phyloP scores from a whole-genome alignment of 139 green algal genomes.

The Coelastrella sp. region DNA sequence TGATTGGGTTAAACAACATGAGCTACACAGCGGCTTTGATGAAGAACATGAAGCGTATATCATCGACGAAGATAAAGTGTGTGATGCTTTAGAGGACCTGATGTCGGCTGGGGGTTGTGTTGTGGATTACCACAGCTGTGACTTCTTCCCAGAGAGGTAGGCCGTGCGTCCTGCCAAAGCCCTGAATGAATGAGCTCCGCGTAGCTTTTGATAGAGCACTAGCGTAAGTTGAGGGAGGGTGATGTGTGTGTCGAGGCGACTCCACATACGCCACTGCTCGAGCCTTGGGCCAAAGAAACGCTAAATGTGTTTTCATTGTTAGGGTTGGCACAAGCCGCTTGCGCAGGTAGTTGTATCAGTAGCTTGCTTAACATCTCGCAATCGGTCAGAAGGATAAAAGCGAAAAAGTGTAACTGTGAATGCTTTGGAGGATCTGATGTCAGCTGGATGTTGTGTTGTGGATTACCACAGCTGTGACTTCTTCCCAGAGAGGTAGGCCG shows the following conservation, averaged over 20 bases:
- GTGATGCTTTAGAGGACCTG: constrained; percentile 91
- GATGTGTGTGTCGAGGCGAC: no score
- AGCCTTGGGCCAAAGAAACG: no score
- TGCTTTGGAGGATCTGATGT: no score
- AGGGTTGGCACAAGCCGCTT: no score
- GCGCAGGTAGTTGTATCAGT: no score
- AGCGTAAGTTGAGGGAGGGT: no score
- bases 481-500: constrained; percentile 92
- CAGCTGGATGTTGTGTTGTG: no score
- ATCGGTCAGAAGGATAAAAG: no score
- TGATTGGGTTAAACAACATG: constrained; percentile 84
- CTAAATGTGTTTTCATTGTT: no score
- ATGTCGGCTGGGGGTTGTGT: constrained; percentile 86
- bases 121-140: constrained; percentile 97
- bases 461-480: constrained; percentile 94
- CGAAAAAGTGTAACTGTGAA: constrained; percentile 46
- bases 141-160: constrained; percentile 98
- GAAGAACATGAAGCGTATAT: constrained; percentile 88
- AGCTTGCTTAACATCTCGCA: no score
- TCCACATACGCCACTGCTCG: no score
- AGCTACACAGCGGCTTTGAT: constrained; percentile 90
- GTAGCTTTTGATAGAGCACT: no score
- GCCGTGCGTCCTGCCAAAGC: background rate
- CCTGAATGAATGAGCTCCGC: background rate
- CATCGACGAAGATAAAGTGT: constrained; percentile 97